A percentile compares a stretch with the other conserved stretches of the same genome.
These are phyloP conservation scores for Cryptococcus sp. DNA, from an alignment of 1,284 basidiomycete genomes.

Conservation along the genomic window DNA sequence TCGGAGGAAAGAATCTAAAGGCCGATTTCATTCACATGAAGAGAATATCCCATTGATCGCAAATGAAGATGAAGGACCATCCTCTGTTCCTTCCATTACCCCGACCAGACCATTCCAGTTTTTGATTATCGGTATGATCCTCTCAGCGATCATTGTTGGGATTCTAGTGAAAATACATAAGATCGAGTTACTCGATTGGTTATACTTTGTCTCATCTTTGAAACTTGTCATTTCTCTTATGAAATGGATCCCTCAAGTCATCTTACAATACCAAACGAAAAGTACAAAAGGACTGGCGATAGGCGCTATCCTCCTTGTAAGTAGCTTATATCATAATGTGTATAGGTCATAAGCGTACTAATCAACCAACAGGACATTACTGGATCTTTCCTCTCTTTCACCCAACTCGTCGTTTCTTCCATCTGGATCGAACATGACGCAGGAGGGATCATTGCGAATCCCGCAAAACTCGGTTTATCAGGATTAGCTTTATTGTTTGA, in stretches of 20 bases:
- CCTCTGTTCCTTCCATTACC: neutral
- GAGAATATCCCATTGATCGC: slow-evolving; percentile 9
- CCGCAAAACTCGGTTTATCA: slow-evolving; percentile 42
- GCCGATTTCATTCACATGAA: neutral
- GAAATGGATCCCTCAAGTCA: slow-evolving; percentile 46
- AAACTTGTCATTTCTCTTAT: slow-evolving; percentile 40
- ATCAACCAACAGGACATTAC: slow-evolving; percentile 33
- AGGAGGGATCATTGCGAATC: slow-evolving; percentile 43
- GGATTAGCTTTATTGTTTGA: slow-evolving; percentile 32
- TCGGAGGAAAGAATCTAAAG: neutral
- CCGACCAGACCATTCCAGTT: slow-evolving; percentile 22
- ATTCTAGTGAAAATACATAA: slow-evolving; percentile 23
- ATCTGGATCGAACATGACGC: slow-evolving; percentile 39
- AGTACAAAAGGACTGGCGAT: slow-evolving; percentile 41
- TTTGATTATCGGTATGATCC: slow-evolving; percentile 20
- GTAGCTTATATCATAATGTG: slow-evolving; percentile 1
- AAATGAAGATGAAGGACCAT: neutral
- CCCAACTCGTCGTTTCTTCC: slow-evolving; percentile 43
- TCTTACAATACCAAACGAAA: slow-evolving; percentile 38
- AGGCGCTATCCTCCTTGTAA: slow-evolving; percentile 31
- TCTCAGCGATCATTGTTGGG: slow-evolving; percentile 16
- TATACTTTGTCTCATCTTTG: slow-evolving; percentile 40
- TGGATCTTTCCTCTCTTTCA: slow-evolving; percentile 41
- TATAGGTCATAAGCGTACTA: neutral
- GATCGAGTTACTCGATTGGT: slow-evolving; percentile 39